Evolutionary conservation across 1,284 basidiomycete species (phyloP), one percentile per base, ranked within the genome.

Genomic region (Omphalotus olearius): DNA sequence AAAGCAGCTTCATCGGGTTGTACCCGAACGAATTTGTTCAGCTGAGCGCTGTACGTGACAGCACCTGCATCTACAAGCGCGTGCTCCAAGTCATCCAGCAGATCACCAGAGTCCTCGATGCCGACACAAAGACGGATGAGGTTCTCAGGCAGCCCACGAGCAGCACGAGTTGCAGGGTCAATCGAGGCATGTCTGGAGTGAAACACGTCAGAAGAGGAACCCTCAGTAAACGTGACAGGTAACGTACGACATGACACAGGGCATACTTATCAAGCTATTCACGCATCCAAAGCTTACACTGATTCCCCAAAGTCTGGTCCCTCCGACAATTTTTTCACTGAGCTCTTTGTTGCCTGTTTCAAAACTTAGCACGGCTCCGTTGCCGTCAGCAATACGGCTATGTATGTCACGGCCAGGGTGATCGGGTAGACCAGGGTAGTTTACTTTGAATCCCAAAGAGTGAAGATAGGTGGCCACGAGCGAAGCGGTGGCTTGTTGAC

Each of bases 191-290:
- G 97, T 23, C 93, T 96, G 43, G 52, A 50, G n/a, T 10, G 43
- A 41, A 42, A 10, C 4, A 14, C 33, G 14, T 20, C 23, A 46
- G 4, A 36, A 46, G 18, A 43, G 40, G 23, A 38, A 18, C 16
- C n/a, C 45, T 20, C 14, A 7, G 26, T 14, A 25, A 14, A 6
- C 6, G 11, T n/a, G 20, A 38, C 47, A 51, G 43, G 52, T 37
- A 61, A 83, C 93, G 72, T 69, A 96, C 93, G 93, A 97, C 97
- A 99, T 99, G 60, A 95, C 85, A 69, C 97, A 99, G 41, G 97
- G 97, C 97, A 99, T 99, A 61, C 92, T 95, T 71, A 99, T 99
- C 66, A 99, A 72, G 64, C 90, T 93, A 76, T 99, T 99, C 60
- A 99, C 95, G 60, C 93, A 95, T 28, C 97, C 97, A 66, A 99